These are phyloP conservation scores for Cinnamomum micranthum DNA, from an alignment of 164 flowering plant genomes.

Conservation along the genomic window DNA sequence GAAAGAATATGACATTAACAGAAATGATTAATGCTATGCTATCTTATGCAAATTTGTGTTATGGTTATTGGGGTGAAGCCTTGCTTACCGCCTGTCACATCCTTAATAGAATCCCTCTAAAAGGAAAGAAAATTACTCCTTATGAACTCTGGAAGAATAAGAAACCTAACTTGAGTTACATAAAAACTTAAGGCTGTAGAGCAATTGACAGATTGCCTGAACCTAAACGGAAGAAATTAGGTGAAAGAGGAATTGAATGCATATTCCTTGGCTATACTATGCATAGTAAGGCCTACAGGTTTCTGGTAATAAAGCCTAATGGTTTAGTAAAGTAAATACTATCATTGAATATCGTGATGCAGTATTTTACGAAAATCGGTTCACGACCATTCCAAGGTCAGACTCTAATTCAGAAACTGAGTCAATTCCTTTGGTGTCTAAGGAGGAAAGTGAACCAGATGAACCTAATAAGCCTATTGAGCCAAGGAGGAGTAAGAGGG, in stretches of 20 bases:
- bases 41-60: not conserved
- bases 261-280: not conserved
- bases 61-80: not conserved
- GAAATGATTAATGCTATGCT: not conserved
- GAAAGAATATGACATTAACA: no score
- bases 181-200: conserved; percentile 1
- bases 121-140: no score
- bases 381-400: not conserved
- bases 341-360: not conserved
- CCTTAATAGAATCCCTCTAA: not conserved
- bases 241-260: not conserved
- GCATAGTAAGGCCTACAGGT: not conserved
- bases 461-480: no score
- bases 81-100: not conserved
- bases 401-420: no score
- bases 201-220: not conserved
- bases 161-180: not conserved
- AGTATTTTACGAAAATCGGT: not conserved
- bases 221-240: no score
- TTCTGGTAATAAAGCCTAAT: not conserved
- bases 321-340: not conserved
- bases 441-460: no score
- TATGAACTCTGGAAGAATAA: not conserved
- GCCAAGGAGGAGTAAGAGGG: no score
- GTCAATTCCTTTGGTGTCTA: no score